Percentiles rank a stretch among this genome's conserved stretches.
Evolutionary conservation across 129 eudicot genomes (phyloP).

Genomic region (Saposhnikovia divaricata): DNA sequence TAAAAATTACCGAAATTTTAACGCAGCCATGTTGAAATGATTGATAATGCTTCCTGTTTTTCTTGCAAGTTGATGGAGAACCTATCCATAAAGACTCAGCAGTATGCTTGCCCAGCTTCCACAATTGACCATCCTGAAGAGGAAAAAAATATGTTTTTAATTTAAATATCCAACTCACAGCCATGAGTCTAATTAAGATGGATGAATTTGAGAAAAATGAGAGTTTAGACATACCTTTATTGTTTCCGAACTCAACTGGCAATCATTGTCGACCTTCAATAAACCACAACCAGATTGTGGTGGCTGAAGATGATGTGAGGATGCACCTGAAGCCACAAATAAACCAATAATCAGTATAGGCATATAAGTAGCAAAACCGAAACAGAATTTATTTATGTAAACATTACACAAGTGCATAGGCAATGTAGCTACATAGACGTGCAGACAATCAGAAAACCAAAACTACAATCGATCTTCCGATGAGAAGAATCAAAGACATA

Average conservation of each 20-base stretch:
- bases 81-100: slow-evolving; percentile 59
- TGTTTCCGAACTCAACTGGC: slow-evolving; percentile 10
- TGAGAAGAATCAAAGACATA: neutral
- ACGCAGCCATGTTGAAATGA: slow-evolving; percentile 54
- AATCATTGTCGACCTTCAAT: slow-evolving; percentile 1
- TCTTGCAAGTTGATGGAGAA: slow-evolving; percentile 52
- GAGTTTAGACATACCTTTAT: slow-evolving; percentile 23
- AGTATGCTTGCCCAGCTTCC: slow-evolving; percentile 14
- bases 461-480: neutral
- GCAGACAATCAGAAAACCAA: neutral
- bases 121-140: slow-evolving; percentile 26
- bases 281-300: slow-evolving; percentile 7
- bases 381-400: neutral
- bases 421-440: neutral
- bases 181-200: no score
- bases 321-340: slow-evolving; percentile 11
- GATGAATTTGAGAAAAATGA: neutral
- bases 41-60: slow-evolving; percentile 62
- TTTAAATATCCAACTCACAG: no score
- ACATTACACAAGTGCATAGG: neutral
- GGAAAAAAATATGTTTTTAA: no score
- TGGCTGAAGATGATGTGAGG: slow-evolving; percentile 7
- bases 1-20: slow-evolving; percentile 44
- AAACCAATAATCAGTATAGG: neutral
- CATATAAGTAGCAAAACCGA: neutral